Percentiles rank a stretch among this genome's conserved stretches.
Conservation (phyloP, 768 basidiomycete species). For the Lentinula edodes region DNA sequence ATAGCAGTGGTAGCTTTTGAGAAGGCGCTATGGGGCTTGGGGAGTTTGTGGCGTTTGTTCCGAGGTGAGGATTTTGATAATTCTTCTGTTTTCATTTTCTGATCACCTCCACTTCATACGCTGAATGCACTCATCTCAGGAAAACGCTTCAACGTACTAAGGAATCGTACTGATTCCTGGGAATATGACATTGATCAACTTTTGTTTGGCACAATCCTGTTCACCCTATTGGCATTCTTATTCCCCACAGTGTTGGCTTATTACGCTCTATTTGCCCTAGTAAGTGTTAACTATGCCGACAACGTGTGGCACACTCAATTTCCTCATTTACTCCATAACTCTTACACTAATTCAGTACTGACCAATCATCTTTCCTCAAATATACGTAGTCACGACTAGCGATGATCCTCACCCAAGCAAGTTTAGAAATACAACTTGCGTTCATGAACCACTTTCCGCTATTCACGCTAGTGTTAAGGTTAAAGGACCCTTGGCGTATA, state of each 20-base stretch:
- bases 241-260: conserved; percentile 86
- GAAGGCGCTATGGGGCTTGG: conserved; percentile 49
- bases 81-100: not conserved
- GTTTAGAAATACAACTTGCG: conserved; percentile 58
- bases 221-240: conserved; percentile 76
- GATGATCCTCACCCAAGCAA: conserved; percentile 54
- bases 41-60: conserved; percentile 85
- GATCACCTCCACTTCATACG: not conserved
- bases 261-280: conserved; percentile 74
- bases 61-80: conserved; percentile 47
- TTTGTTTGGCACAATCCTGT: conserved; percentile 87
- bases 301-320: not conserved
- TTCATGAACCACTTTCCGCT: conserved; percentile 92
- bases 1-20: conserved; percentile 57
- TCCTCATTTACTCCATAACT: too few relatives aligned
- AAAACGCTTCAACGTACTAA: conserved; percentile 81
- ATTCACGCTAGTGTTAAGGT: conserved; percentile 77
- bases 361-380: too few relatives aligned
- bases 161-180: conserved; percentile 86
- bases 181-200: conserved; percentile 92
- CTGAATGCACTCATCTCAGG: conserved; percentile 30
- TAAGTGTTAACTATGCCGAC: conserved; percentile 17
- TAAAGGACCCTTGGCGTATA: conserved; percentile 79
- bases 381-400: conserved; percentile 48
- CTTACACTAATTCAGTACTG: not conserved